Evolutionary conservation across 352 stramenopile species (phyloP), one percentile per base, ranked within the genome.

Genomic region (Aphanomyces cochlioides): DNA sequence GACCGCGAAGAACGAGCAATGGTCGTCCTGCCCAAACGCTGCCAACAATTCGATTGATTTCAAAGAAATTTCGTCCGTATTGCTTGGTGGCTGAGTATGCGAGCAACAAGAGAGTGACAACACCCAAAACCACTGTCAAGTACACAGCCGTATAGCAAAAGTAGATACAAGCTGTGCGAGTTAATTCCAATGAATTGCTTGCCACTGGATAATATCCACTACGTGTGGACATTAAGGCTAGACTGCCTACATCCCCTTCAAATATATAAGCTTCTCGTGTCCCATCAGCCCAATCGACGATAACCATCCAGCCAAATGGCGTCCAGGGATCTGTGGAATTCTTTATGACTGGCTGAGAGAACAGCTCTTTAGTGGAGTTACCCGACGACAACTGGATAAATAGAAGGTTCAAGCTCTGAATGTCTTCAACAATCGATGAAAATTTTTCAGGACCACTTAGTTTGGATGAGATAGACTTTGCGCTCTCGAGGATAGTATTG

Each of bases 111-210:
- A 39, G 12, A 67, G 28, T 37, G 19, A 67, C 17, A 37, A 57
- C n/a, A n/a, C 28, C 37, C 17, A 67, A 38, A 17, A 67, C 37
- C 19, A 56, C 13, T 34, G 43, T 67, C 10, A 57, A 19, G 21
- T 67, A 67, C 43, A 67, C 5, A 5, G 47, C 41, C 15, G 54
- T 67, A 41, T 15, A 7, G 38, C 60, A 67, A 57, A 67, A 15
- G 37, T 67, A 67, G 4, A 6, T 56, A 41, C 60, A 67, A 19
- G 60, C 59, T 12, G n/a, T 53, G 8, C 10, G 17, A 3, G 59
- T 37, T 28, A 67, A 10, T 37, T 67, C 60, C 13, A 67, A 17
- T 37, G 60, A 41, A 37, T 67, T 67, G 60, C 37, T 37, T 15
- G 37, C 15, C 43, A 50, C 17, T 50, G 10, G 43, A 50, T 50